These are phyloP conservation scores for Talaromyces sp. DNA, from an alignment of 2,329 filamentous ascomycete species.

Conservation along the genomic window DNA sequence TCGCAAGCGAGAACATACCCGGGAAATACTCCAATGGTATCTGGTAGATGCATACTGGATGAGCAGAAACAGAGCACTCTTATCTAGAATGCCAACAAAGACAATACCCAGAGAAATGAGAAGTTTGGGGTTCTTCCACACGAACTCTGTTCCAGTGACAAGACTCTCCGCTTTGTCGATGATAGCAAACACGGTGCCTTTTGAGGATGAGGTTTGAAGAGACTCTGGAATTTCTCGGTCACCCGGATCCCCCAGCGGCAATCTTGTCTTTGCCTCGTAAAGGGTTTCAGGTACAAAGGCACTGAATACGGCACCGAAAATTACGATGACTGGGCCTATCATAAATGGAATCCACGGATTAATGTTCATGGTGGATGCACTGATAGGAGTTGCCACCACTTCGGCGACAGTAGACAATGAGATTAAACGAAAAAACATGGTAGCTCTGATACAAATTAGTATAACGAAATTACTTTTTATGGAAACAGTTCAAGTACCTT, in stretches of 20 bases:
- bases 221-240: not conserved
- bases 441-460: not conserved
- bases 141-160: constrained; percentile 17
- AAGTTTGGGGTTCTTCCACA: constrained; percentile 20
- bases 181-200: not conserved
- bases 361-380: not conserved
- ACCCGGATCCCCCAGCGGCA: not conserved
- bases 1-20: constrained; percentile 13
- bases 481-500: constrained; percentile 14
- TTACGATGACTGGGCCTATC: not conserved
- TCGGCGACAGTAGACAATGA: constrained; percentile 1
- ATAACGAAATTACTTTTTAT: no score
- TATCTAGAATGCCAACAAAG: constrained; percentile 19
- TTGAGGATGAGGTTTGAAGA: not conserved
- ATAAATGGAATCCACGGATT: constrained; percentile 9
- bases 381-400: constrained; percentile 4
- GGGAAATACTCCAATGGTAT: constrained; percentile 24
- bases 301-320: not conserved
- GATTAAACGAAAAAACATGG: not conserved
- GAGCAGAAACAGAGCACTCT: constrained; percentile 19
- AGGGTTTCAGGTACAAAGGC: constrained; percentile 8
- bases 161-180: constrained; percentile 15
- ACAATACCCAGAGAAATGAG: constrained; percentile 18
- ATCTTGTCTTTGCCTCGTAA: not conserved
- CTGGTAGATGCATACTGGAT: constrained; percentile 27